phyloP scores from a whole-genome alignment of 73 alveolate genomes.

The Paramecium caudatum region DNA sequence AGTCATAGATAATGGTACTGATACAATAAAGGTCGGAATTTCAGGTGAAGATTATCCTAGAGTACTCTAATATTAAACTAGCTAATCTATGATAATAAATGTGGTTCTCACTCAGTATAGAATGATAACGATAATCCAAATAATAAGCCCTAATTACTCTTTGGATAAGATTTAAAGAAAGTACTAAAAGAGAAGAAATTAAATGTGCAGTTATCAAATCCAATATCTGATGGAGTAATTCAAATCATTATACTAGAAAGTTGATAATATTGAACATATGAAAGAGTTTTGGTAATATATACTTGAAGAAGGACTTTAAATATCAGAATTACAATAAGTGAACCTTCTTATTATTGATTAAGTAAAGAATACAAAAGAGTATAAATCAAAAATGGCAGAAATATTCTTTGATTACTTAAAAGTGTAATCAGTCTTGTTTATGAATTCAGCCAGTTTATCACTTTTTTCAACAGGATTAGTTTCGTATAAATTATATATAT shows the following conservation, averaged over 20 bases:
- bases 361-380: conserved; percentile 56
- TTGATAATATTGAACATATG: conserved; percentile 70
- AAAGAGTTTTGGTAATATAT: conserved; percentile 69
- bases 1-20: conserved; percentile 77
- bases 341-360: conserved; percentile 67
- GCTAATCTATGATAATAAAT: conserved; percentile 62
- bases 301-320: conserved; percentile 60
- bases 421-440: conserved; percentile 69
- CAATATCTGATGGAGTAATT: conserved; percentile 49
- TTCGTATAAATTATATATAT: background rate
- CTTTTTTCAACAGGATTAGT: conserved; percentile 73
- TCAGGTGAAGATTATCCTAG: conserved; percentile 77
- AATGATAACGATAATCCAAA: conserved; percentile 69
- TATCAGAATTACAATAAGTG: conserved; percentile 63
- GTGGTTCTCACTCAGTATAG: conserved; percentile 67
- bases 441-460: conserved; percentile 66
- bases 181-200: conserved; percentile 40
- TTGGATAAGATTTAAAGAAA: conserved; percentile 59
- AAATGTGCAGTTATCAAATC: conserved; percentile 31
- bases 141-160: conserved; percentile 62
- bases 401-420: conserved; percentile 68
- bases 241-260: conserved; percentile 29
- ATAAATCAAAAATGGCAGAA: conserved; percentile 72
- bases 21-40: conserved; percentile 72
- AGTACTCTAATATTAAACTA: conserved; percentile 24